A percentile compares a stretch with the other conserved stretches of the same genome.
Conservation (phyloP, 805 yeast species). For the Candida railenensis region DNA sequence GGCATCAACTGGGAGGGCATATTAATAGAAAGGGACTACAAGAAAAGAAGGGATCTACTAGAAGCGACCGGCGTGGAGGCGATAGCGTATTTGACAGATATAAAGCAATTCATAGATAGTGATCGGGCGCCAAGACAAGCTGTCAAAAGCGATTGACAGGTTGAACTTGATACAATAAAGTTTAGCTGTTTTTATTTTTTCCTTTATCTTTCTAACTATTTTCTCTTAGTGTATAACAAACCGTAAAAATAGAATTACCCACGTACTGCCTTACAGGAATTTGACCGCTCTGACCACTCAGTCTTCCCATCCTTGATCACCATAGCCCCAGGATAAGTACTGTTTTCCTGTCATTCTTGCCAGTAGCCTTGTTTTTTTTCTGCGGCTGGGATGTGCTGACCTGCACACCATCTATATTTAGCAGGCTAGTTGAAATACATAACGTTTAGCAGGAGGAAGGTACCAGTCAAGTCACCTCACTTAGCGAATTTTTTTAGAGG, state of each 20-base stretch:
- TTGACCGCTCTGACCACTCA: not conserved
- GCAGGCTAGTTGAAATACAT: not conserved
- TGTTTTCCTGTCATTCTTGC: not conserved
- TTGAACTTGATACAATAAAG: not conserved
- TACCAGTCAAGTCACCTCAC: no score
- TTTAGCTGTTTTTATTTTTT: no score
- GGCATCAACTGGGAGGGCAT: constrained; percentile 59
- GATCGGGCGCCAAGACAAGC: no score
- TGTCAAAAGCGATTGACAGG: not conserved
- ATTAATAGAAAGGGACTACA: constrained; percentile 44
- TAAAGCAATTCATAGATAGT: no score
- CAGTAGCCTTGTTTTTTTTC: not conserved
- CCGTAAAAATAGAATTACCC: no score
- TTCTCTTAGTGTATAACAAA: no score
- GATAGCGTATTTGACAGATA: no score
- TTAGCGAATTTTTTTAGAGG: no score
- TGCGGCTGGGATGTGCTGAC: not conserved
- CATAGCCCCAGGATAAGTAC: not conserved
- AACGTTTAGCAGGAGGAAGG: no score
- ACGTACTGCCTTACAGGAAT: no score
- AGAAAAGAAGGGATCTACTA: not conserved
- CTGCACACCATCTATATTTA: not conserved
- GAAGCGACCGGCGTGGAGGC: not conserved
- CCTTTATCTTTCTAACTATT: no score
- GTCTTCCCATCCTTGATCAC: not conserved